Evolutionary conservation across 2,329 filamentous ascomycete species (phyloP).

Genomic region (Pseudophaeomoniella oleicola): DNA sequence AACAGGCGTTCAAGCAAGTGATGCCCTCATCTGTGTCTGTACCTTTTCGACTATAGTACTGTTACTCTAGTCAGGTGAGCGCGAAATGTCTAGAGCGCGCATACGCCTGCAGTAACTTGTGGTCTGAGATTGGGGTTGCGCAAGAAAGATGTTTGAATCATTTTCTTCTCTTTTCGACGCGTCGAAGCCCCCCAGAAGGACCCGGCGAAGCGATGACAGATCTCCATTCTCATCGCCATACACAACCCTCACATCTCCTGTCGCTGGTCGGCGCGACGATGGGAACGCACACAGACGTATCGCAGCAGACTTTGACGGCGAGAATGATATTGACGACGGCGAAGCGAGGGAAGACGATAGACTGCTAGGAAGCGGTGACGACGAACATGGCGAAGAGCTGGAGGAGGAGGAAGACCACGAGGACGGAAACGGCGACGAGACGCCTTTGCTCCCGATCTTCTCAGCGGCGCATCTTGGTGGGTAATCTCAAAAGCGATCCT

Average conservation of each 20-base stretch:
- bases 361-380: conserved; percentile 18
- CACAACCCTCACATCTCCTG: conserved; percentile 8
- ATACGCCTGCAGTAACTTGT: too few species aligned
- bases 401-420: conserved; percentile 26
- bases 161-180: conserved; percentile 17
- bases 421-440: conserved; percentile 28
- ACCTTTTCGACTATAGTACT: too few species aligned
- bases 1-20: too few species aligned
- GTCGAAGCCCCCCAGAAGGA: conserved; percentile 13
- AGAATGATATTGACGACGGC: conserved; percentile 16
- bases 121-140: too few species aligned
- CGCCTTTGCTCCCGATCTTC: conserved; percentile 60
- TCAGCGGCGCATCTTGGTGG: conserved; percentile 64
- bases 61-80: too few species aligned
- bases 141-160: conserved; percentile 4
- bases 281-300: conserved; percentile 4
- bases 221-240: conserved; percentile 17
- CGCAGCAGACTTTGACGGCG: conserved; percentile 10
- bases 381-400: conserved; percentile 19
- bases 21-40: too few species aligned
- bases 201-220: conserved; percentile 11
- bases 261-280: conserved; percentile 4
- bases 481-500: background rate
- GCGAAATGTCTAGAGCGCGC: too few species aligned
- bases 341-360: conserved; percentile 19